Evolutionary conservation across 2,329 filamentous ascomycete species (phyloP), one percentile per base, ranked within the genome.

Genomic region (Epichloe brachyelytri): DNA sequence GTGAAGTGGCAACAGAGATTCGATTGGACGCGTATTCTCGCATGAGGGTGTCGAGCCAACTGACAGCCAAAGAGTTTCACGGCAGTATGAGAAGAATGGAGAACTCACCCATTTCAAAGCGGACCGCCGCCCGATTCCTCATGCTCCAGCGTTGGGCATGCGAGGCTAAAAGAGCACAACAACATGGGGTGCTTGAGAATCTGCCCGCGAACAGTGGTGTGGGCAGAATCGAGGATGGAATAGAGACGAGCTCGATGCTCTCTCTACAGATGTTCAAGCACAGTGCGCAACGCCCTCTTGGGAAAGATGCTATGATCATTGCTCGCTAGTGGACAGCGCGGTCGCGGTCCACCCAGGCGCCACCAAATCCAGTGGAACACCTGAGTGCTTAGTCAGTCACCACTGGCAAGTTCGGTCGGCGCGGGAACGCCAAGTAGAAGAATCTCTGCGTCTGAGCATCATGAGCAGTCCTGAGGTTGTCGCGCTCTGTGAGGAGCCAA

Each of bases 51-150:
- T 39, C 37, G 40, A 45, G 10, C 11, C 33, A 19, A 44, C n/a
- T n/a, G 15, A 40, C 33, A 45, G 48, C 33, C 12, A 43, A 30
- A 26, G 45, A 43, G 39, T 38, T 48, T 39, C 37, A 41, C 38
- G 39, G 12, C 44, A 51, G 43, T 26, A 41, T 50, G 51, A 43
- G 37, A 55, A 33, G 8, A 10, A 17, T 3, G 19, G 39, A 30
- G 39, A 38, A 52, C 59, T 58, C 50, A 62, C 60, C 57, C 60
- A 62, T 62, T 53, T 59, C 58, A 50, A 57, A 56, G 52, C 54
- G 51, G 55, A 57, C 58, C 56, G 44, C 52, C 51, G 55, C 57
- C 52, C 54, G 57, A 54, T 39, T 56, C 58, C 54, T 55, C 52
- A 49, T 53, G 46, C 46, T 54, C 49, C 56, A 51, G 45, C 50